Evolutionary conservation across 305 asterid species (phyloP), one percentile per base, ranked within the genome.

Genomic region (Solanum hybrid): DNA sequence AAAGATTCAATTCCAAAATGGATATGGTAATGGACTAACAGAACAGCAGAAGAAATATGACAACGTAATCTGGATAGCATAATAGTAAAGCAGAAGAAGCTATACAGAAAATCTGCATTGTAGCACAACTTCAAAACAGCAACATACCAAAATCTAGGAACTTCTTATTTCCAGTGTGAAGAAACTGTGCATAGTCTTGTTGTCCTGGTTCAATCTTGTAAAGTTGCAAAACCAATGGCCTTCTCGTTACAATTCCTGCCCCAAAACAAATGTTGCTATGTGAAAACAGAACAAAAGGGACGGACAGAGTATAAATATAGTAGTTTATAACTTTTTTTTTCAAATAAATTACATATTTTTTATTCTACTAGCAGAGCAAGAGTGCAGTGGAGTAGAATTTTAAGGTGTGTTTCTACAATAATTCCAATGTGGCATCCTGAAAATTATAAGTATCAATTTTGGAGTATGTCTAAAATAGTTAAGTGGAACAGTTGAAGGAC

Each of bases 231-330:
- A 93, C 81, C 90, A 93, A 76, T 57, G 94, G 94, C 86, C 94
- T 89, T 89, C 94, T 93, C 32, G 94, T 93, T 61, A 93, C 92
- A 92, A 93, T 93, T 12, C 94, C 94, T 93, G 72, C 26, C 61
- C 75, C 87, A 83, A 83, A 45, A 83, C 32, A 82, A 82, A 45
- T 29, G 36, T 51, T 45, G 38, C 15, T 83, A 83, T 45, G 37
- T 83, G 73, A 81, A 38, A 83, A 83, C 26, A 8, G 29, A 45
- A 83, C 73, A 45, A 17, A 83, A 17, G 39, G 73, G 38, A 83
- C 17, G 17, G 38, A 29, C 33, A 10, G 27, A 83, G 87, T 26
- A 81, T 13, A 83, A 83, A 45, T 83, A 29, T 45, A 51, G 29
- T 45, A 36, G 11, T 84, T 84, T 20, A 84, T 45, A 51, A 51